phyloP scores from a whole-genome alignment of 2,329 filamentous ascomycete species.

The Botryotinia globosa region DNA sequence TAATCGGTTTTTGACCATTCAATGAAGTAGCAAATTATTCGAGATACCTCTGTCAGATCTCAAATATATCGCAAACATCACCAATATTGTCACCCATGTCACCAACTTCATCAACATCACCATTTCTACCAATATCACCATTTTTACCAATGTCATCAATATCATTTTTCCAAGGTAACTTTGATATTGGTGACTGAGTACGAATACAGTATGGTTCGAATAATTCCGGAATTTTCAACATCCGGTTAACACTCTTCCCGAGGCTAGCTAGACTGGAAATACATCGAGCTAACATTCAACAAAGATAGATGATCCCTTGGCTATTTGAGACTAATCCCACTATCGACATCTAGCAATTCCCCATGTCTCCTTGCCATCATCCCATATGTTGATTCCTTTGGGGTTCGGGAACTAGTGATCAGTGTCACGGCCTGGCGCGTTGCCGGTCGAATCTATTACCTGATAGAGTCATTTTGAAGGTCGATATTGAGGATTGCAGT shows the following conservation, averaged over 20 bases:
- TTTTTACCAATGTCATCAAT: not conserved
- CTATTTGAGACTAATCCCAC: not conserved
- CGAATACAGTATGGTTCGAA: not conserved
- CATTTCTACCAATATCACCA: not conserved
- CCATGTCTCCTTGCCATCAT: not conserved
- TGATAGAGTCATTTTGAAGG: not conserved
- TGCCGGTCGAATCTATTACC: conserved; percentile 14
- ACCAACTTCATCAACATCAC: not conserved
- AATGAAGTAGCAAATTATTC: not conserved
- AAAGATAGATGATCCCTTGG: not conserved
- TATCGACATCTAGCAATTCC: not conserved
- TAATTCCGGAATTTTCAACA: not conserved
- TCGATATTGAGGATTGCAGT: not conserved
- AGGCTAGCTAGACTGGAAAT: not conserved
- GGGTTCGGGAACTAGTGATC: not conserved
- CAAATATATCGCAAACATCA: not conserved
- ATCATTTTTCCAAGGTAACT: not conserved
- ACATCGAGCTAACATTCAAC: not conserved
- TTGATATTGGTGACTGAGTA: not conserved
- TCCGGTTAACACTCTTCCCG: not conserved
- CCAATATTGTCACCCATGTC: not conserved
- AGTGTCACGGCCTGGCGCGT: not conserved
- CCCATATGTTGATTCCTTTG: not conserved
- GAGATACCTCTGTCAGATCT: not conserved
- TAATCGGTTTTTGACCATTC: not conserved